These are phyloP conservation scores for Fagus sylvatica DNA, from an alignment of 306 rosid genomes.

Conservation along the genomic window DNA sequence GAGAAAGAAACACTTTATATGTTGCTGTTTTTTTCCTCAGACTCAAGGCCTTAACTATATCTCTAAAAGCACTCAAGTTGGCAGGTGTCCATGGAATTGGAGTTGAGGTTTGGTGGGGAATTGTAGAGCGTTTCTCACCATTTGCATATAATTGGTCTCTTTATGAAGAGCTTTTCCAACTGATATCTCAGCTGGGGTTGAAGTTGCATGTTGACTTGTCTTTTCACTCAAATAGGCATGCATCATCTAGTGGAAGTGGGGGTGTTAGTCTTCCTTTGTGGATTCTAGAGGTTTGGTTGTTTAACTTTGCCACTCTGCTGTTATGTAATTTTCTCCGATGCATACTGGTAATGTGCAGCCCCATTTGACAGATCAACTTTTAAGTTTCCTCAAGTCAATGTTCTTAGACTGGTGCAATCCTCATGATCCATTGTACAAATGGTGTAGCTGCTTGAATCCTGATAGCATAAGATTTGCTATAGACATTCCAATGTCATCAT, in stretches of 20 bases:
- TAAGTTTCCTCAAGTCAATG: no score
- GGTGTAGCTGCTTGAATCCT: not conserved
- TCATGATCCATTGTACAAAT: not conserved
- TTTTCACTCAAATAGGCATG: conserved; percentile 34
- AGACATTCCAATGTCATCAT: not conserved
- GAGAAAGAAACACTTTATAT: conserved; percentile 9
- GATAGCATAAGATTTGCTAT: not conserved
- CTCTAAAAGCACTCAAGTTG: conserved; percentile 42
- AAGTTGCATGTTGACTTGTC: conserved; percentile 48
- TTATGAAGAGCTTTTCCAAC: conserved; percentile 34
- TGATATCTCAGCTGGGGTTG: conserved; percentile 34
- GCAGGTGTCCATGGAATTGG: conserved; percentile 49
- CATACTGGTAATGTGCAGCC: not conserved
- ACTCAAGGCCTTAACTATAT: conserved; percentile 35
- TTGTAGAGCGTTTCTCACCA: conserved; percentile 44
- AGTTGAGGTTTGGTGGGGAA: conserved; percentile 52
- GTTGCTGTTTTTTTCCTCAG: conserved; percentile 18
- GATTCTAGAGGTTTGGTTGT: conserved; percentile 35
- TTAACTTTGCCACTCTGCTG: not conserved
- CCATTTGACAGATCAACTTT: not conserved
- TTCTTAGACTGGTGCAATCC: no score
- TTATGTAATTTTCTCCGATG: not conserved
- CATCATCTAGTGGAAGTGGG: conserved; percentile 21
- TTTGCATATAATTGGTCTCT: conserved; percentile 34
- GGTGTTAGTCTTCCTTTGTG: conserved; percentile 46